These are phyloP conservation scores for Exsudoporus frostii DNA, from an alignment of 768 basidiomycete species.

Conservation along the genomic window DNA sequence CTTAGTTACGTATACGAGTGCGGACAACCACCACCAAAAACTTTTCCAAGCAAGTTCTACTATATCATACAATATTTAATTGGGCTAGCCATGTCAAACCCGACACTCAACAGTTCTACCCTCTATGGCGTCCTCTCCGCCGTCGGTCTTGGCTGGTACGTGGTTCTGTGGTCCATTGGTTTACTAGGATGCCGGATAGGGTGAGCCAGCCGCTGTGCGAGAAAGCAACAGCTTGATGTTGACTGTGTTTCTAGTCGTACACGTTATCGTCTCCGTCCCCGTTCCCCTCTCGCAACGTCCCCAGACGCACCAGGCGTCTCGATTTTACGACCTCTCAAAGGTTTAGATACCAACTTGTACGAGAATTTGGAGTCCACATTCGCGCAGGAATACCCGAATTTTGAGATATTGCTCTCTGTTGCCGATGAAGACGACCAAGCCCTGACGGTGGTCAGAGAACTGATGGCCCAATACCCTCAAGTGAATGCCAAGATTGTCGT, in stretches of 20 bases:
- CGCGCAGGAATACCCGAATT: constrained; percentile 86
- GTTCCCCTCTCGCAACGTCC: constrained; percentile 56
- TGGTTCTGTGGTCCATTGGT: constrained; percentile 59
- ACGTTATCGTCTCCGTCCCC: constrained; percentile 67
- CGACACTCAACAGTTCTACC: constrained; percentile 1
- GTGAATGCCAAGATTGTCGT: constrained; percentile 73
- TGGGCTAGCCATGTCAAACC: constrained; percentile 12
- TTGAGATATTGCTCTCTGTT: constrained; percentile 87
- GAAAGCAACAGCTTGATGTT: not conserved
- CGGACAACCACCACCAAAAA: not conserved
- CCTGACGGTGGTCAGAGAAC: constrained; percentile 71
- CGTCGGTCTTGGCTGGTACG: constrained; percentile 59
- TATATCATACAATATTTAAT: too few species aligned
- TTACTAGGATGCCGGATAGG: constrained; percentile 66
- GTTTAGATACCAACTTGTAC: constrained; percentile 91
- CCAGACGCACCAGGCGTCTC: constrained; percentile 79
- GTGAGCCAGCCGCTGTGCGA: constrained; percentile 43
- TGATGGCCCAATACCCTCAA: constrained; percentile 74
- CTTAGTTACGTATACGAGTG: constrained; percentile 15
- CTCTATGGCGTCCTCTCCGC: constrained; percentile 27
- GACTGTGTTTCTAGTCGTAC: constrained; percentile 51
- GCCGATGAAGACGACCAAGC: constrained; percentile 90
- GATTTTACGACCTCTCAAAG: constrained; percentile 91
- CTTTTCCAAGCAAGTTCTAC: too few species aligned
- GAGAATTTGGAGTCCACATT: constrained; percentile 96